phyloP scores from a whole-genome alignment of 306 rosid genomes.

The Acacia confusa region DNA sequence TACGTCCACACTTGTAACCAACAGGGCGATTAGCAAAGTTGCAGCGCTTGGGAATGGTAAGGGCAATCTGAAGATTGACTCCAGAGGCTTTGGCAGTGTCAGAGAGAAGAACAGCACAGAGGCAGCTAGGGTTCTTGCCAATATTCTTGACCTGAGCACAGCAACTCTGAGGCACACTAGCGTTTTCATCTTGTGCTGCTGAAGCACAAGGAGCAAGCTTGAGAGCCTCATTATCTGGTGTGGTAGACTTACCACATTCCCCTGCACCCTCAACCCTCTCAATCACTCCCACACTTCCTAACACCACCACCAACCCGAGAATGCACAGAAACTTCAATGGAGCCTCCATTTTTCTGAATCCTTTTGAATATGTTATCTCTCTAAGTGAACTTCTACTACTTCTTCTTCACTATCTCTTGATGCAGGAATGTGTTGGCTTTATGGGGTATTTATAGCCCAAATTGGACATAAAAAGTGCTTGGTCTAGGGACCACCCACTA shows the following conservation, averaged over 20 bases:
- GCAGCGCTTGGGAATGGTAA: conserved; percentile 74
- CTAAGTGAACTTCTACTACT: background rate
- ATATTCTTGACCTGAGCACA: conserved; percentile 48
- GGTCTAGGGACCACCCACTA: conserved; percentile 42
- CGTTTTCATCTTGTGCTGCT: conserved; percentile 57
- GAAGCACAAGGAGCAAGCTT: conserved; percentile 60
- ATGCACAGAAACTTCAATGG: conserved; percentile 40
- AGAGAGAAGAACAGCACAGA: conserved; percentile 64
- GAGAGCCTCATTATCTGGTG: conserved; percentile 57
- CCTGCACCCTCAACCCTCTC: conserved; percentile 48
- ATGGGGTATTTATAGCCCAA: conserved; percentile 45
- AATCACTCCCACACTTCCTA: conserved; percentile 29
- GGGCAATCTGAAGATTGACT: conserved; percentile 42
- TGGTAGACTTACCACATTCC: conserved; percentile 51
- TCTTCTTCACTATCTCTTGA: conserved; percentile 3
- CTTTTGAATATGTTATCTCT: background rate
- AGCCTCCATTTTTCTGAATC: conserved; percentile 33
- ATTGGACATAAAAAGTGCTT: conserved; percentile 29
- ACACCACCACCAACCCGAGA: conserved; percentile 41
- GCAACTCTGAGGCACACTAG: conserved; percentile 52
- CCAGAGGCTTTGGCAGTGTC: conserved; percentile 50
- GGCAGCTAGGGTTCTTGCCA: conserved; percentile 55
- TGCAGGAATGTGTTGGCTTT: conserved; percentile 17
- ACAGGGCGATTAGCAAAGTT: conserved; percentile 60
- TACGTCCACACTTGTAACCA: conserved; percentile 73